phyloP scores from a whole-genome alignment of 352 stramenopile genomes.

The Globisporangium paroecandrum region DNA sequence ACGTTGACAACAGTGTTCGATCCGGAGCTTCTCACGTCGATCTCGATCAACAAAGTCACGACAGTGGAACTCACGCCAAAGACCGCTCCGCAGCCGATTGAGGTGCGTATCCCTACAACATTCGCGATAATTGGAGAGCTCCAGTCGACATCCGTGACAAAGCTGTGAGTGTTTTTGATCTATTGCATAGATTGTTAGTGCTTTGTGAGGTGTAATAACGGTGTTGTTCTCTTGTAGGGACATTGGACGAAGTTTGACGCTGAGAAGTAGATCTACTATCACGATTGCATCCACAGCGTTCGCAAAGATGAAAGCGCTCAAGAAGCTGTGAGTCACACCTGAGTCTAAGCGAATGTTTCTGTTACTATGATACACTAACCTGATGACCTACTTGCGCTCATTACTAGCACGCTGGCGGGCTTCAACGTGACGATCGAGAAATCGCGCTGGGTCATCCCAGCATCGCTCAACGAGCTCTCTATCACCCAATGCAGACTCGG shows the following conservation, averaged over 20 bases:
- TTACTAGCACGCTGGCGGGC: background rate
- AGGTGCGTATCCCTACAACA: background rate
- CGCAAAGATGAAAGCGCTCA: conserved; percentile 2
- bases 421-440: conserved; percentile 8
- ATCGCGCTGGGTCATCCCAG: conserved; percentile 3
- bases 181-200: background rate
- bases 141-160: background rate
- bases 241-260: background rate
- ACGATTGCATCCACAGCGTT: background rate
- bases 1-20: background rate
- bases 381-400: background rate
- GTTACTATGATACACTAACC: background rate
- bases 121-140: conserved; percentile 4
- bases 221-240: background rate
- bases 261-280: background rate
- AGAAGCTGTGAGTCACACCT: conserved; percentile 3
- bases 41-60: background rate
- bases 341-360: background rate
- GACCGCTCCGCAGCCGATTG: background rate
- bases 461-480: conserved; percentile 2
- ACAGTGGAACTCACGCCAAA: background rate
- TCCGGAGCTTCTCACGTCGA: conserved; percentile 5
- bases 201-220: background rate
- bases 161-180: background rate
- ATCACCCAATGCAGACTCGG: background rate